These are phyloP conservation scores for Epichloe coenophiala DNA, from an alignment of 2,329 filamentous ascomycete species.

Conservation along the genomic window DNA sequence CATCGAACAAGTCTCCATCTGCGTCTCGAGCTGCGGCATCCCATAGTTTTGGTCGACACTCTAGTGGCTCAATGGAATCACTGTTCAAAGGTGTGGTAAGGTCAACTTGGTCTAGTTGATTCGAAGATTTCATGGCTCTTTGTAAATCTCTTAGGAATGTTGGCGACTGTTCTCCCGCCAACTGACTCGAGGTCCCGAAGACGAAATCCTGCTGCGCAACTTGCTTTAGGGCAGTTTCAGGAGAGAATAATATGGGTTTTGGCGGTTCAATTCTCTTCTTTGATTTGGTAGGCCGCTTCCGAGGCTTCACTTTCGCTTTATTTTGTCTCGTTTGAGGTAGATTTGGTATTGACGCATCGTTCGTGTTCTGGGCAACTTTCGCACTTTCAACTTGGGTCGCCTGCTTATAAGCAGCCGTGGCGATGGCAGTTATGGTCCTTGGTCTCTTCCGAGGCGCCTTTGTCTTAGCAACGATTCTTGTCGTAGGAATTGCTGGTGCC, in stretches of 20 bases:
- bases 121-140: conserved; percentile 46
- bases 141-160: conserved; percentile 50
- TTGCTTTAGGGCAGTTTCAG: conserved; percentile 51
- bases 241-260: conserved; percentile 50
- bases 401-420: conserved; percentile 53
- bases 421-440: conserved; percentile 64
- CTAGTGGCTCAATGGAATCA: conserved; percentile 20
- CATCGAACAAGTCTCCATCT: conserved; percentile 49
- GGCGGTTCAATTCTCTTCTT: conserved; percentile 28
- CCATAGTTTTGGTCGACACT: conserved; percentile 45
- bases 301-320: conserved; percentile 20
- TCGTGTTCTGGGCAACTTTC: not conserved
- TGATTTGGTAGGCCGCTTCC: conserved; percentile 18
- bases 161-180: conserved; percentile 60
- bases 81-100: conserved; percentile 27
- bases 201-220: conserved; percentile 61
- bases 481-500: not conserved
- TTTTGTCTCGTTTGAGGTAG: conserved; percentile 10
- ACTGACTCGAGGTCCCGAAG: conserved; percentile 77
- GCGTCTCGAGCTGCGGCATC: conserved; percentile 52
- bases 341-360: not conserved
- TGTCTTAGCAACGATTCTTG: conserved; percentile 26
- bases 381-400: conserved; percentile 18
- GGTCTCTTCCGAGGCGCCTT: conserved; percentile 54
- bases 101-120: conserved; percentile 25